Percentiles rank a stretch among this genome's conserved stretches.
phyloP scores from a whole-genome alignment of 2,329 filamentous ascomycete species.

The Neonectria punicea region DNA sequence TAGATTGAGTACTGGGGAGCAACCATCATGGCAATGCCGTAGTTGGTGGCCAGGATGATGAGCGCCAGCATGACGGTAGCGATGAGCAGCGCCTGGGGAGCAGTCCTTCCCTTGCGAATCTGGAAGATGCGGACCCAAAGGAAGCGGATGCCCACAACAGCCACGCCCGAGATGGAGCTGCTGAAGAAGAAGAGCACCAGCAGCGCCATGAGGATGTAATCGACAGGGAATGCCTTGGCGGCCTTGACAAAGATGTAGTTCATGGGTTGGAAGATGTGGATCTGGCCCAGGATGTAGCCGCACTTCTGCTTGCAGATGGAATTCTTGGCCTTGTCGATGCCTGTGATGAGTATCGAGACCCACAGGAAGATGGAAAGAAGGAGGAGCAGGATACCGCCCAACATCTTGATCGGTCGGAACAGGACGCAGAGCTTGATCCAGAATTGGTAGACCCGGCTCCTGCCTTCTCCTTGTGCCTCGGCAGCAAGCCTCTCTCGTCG shows the following conservation, averaged over 20 bases:
- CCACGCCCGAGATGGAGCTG: constrained; percentile 87
- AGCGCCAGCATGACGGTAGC: constrained; percentile 91
- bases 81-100: constrained; percentile 90
- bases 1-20: constrained; percentile 95
- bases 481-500: constrained; percentile 88
- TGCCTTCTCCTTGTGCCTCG: constrained; percentile 82
- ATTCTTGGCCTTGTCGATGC: constrained; percentile 96
- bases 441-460: constrained; percentile 74
- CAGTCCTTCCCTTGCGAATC: constrained; percentile 88
- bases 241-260: constrained; percentile 85
- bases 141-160: constrained; percentile 91
- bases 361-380: constrained; percentile 80
- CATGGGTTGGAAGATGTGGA: constrained; percentile 94
- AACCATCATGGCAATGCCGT: constrained; percentile 91
- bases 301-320: constrained; percentile 91
- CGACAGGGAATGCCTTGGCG: constrained; percentile 86
- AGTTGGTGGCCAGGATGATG: constrained; percentile 91
- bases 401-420: constrained; percentile 87
- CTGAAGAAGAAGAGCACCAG: constrained; percentile 89
- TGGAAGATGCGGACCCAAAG: constrained; percentile 94
- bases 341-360: constrained; percentile 92
- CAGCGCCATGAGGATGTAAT: constrained; percentile 89
- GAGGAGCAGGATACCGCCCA: constrained; percentile 84
- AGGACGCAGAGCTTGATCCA: constrained; percentile 86
- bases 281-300: constrained; percentile 87